Percentiles rank a stretch among this genome's conserved stretches.
Conservation (phyloP, 1,284 basidiomycete species). For the Paramarasmius palmivorus region DNA sequence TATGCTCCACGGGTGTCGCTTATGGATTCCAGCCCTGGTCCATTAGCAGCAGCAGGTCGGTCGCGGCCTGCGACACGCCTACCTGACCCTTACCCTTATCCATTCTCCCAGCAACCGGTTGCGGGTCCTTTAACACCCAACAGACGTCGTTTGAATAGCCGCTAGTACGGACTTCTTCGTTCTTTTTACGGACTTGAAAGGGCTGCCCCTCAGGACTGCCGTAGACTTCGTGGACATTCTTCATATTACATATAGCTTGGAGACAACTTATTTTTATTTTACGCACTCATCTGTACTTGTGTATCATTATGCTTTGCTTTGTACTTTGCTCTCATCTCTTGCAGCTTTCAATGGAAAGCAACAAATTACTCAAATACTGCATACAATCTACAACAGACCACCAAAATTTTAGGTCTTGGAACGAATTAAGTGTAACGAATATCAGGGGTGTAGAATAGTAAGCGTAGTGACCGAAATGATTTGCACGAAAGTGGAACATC, state of each 20-base stretch:
- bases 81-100: constrained; percentile 5
- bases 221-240: too few relatives aligned
- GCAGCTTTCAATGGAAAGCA: not conserved
- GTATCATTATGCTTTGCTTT: not conserved
- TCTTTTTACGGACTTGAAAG: too few relatives aligned
- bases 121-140: not conserved
- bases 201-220: too few relatives aligned
- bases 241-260: too few relatives aligned
- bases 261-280: not conserved
- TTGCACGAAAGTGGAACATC: too few relatives aligned
- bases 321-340: not conserved
- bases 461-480: too few relatives aligned
- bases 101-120: not conserved
- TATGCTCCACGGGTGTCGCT: not conserved
- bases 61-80: constrained; percentile 2
- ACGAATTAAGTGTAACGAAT: too few relatives aligned
- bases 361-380: not conserved
- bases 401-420: not conserved
- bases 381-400: constrained; percentile 2
- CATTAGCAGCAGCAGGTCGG: constrained; percentile 4
- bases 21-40: not conserved
- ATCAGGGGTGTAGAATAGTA: too few relatives aligned
- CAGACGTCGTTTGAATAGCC: too few relatives aligned
- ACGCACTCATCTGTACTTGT: not conserved
- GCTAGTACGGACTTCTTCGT: too few relatives aligned